Conservation (phyloP, 768 basidiomycete genomes). For the Sarcodon aspratus region DNA sequence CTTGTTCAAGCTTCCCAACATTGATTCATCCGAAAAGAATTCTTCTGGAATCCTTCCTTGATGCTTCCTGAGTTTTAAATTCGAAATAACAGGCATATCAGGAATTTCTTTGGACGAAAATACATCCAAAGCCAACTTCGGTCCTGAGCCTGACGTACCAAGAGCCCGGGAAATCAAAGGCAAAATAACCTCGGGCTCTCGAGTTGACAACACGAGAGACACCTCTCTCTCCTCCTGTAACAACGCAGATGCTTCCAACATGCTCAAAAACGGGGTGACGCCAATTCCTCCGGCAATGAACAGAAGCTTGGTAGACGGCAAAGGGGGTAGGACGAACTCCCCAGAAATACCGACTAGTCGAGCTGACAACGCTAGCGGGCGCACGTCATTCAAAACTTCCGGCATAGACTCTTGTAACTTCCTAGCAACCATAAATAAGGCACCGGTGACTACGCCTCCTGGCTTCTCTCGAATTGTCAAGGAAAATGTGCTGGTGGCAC, state of each 20-base stretch:
- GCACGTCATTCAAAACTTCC: slow-evolving; percentile 28
- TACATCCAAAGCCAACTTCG: slow-evolving; percentile 26
- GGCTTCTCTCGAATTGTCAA: slow-evolving; percentile 46
- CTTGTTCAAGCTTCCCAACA: slow-evolving; percentile 3
- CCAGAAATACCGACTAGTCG: slow-evolving; percentile 44
- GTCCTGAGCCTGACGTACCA: slow-evolving; percentile 1
- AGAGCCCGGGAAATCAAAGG: slow-evolving; percentile 26
- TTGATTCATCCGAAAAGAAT: slow-evolving; percentile 10
- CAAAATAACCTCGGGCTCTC: slow-evolving; percentile 41
- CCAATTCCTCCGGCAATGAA: slow-evolving; percentile 63
- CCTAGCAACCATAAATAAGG: slow-evolving; percentile 37
- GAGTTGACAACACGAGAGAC: slow-evolving; percentile 36
- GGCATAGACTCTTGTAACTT: slow-evolving; percentile 28
- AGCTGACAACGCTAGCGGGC: slow-evolving; percentile 27
- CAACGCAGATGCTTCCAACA: slow-evolving; percentile 23
- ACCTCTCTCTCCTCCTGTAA: slow-evolving; percentile 22
- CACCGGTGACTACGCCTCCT: slow-evolving; percentile 42
- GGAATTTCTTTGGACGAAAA: slow-evolving; percentile 19
- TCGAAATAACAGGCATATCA: background rate
- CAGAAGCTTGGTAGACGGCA: slow-evolving; percentile 20
- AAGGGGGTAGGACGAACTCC: slow-evolving; percentile 28
- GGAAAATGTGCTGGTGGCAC: slow-evolving; percentile 20
- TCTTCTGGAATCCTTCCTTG: slow-evolving; percentile 6
- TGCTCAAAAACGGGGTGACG: slow-evolving; percentile 49
- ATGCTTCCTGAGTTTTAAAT: background rate